phyloP scores from a whole-genome alignment of 2,329 filamentous ascomycete genomes.

The Podosphaera xanthii region DNA sequence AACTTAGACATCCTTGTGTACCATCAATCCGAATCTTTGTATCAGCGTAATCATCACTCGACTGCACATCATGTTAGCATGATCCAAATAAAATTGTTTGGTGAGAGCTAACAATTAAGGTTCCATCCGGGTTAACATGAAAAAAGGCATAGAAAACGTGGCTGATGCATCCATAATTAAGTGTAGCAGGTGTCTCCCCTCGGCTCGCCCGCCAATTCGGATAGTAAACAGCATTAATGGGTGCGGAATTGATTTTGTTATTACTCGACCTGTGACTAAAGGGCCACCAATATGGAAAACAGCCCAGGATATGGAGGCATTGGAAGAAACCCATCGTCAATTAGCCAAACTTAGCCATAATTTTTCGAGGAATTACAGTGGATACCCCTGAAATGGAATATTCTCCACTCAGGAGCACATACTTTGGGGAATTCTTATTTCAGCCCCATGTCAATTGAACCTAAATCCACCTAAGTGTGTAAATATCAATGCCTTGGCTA shows the following conservation, averaged over 20 bases:
- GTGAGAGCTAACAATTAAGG: slow-evolving; percentile 40
- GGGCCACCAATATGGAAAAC: neutral
- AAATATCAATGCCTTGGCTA: too few relatives aligned
- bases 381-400: too few relatives aligned
- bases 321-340: neutral
- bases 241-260: neutral
- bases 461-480: too few relatives aligned
- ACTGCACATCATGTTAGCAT: slow-evolving; percentile 22
- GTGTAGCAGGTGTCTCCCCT: slow-evolving; percentile 46
- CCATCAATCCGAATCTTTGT: slow-evolving; percentile 49
- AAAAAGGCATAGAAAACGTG: slow-evolving; percentile 72
- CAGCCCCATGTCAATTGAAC: too few relatives aligned
- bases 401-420: too few relatives aligned
- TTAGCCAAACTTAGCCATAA: neutral
- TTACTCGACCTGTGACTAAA: neutral
- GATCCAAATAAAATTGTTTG: neutral
- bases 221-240: slow-evolving; percentile 54
- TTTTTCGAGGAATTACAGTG: too few relatives aligned
- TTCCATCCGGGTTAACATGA: slow-evolving; percentile 47
- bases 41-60: slow-evolving; percentile 64
- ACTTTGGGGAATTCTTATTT: too few relatives aligned
- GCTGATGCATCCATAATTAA: slow-evolving; percentile 56
- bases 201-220: slow-evolving; percentile 58
- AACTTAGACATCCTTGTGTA: slow-evolving; percentile 45
- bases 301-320: neutral